Conservation (phyloP, 768 basidiomycete species). For the Pulveroboletus sp. region DNA sequence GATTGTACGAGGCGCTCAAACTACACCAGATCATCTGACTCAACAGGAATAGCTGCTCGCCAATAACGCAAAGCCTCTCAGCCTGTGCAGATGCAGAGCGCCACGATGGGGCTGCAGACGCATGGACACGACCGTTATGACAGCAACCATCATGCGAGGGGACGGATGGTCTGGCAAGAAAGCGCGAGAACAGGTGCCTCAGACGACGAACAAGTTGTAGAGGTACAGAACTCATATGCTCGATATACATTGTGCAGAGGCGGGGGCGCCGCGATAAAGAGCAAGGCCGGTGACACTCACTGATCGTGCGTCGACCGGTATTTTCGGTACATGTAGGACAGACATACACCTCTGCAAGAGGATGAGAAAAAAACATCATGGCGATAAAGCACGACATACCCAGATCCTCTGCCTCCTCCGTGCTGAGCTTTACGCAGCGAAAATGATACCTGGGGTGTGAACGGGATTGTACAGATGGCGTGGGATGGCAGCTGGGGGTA, state of each 20-base stretch:
- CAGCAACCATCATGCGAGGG: slow-evolving; percentile 29
- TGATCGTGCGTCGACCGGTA: slow-evolving; percentile 64
- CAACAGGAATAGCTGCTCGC: slow-evolving; percentile 34
- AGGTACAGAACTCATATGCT: slow-evolving; percentile 36
- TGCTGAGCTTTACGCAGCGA: slow-evolving; percentile 62
- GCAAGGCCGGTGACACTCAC: slow-evolving; percentile 61
- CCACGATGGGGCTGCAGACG: slow-evolving; percentile 21
- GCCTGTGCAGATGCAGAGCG: slow-evolving; percentile 30
- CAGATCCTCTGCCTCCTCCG: slow-evolving; percentile 71
- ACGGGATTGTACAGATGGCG: slow-evolving; percentile 5
- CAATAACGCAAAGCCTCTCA: slow-evolving; percentile 35
- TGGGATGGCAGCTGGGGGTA: slow-evolving; percentile 1
- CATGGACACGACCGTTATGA: slow-evolving; percentile 33
- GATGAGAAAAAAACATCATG: slow-evolving; percentile 12
- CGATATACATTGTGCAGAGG: slow-evolving; percentile 34
- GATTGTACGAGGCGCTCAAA: slow-evolving; percentile 27
- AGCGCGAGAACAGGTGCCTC: slow-evolving; percentile 30
- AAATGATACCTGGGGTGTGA: slow-evolving; percentile 73
- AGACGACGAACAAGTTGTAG: slow-evolving; percentile 35
- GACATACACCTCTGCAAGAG: slow-evolving; percentile 53
- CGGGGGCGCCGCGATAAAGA: slow-evolving; percentile 24
- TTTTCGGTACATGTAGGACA: slow-evolving; percentile 54
- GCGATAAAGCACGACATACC: slow-evolving; percentile 48
- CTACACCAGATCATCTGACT: slow-evolving; percentile 36
- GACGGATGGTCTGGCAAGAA: slow-evolving; percentile 33